Percentiles rank a stretch among this genome's conserved stretches.
phyloP scores from a whole-genome alignment of 495 filamentous ascomycete genomes.

The Oidiodendron maius region DNA sequence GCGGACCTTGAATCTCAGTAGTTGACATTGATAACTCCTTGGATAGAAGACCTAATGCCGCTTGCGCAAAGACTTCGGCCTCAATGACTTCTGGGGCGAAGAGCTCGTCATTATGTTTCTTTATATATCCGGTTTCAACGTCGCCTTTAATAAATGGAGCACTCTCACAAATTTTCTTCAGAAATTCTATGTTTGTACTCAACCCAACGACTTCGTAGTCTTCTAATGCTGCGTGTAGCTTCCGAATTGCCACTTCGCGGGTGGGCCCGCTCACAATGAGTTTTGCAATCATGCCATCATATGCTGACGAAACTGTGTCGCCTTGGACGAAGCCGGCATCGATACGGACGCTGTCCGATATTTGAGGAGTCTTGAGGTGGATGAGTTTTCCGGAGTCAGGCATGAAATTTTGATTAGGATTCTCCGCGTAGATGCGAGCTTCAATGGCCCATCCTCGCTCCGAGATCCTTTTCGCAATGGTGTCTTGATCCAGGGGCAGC shows the following conservation, averaged over 20 bases:
- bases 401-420: slow-evolving; percentile 82
- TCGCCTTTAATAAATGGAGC: slow-evolving; percentile 78
- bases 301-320: slow-evolving; percentile 89
- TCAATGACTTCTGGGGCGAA: slow-evolving; percentile 49
- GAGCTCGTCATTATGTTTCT: slow-evolving; percentile 72
- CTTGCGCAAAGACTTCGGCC: slow-evolving; percentile 72
- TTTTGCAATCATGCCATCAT: slow-evolving; percentile 99
- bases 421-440: slow-evolving; percentile 94
- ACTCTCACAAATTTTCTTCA: slow-evolving; percentile 79
- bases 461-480: slow-evolving; percentile 73
- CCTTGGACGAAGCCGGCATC: slow-evolving; percentile 90
- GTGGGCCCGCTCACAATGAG: slow-evolving; percentile 83
- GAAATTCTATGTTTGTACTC: slow-evolving; percentile 92
- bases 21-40: slow-evolving; percentile 26
- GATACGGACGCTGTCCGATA: slow-evolving; percentile 69
- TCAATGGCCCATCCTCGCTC: slow-evolving; percentile 83
- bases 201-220: slow-evolving; percentile 91
- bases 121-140: slow-evolving; percentile 95
- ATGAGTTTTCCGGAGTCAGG: slow-evolving; percentile 88
- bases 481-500: slow-evolving; percentile 79
- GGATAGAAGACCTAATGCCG: slow-evolving; percentile 65
- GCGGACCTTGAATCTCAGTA: slow-evolving; percentile 22
- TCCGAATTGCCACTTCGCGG: slow-evolving; percentile 76
- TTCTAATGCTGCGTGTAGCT: slow-evolving; percentile 72
- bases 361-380: slow-evolving; percentile 70